These are phyloP conservation scores for Neurospora sp. DNA, from an alignment of 495 filamentous ascomycete species.

Conservation along the genomic window DNA sequence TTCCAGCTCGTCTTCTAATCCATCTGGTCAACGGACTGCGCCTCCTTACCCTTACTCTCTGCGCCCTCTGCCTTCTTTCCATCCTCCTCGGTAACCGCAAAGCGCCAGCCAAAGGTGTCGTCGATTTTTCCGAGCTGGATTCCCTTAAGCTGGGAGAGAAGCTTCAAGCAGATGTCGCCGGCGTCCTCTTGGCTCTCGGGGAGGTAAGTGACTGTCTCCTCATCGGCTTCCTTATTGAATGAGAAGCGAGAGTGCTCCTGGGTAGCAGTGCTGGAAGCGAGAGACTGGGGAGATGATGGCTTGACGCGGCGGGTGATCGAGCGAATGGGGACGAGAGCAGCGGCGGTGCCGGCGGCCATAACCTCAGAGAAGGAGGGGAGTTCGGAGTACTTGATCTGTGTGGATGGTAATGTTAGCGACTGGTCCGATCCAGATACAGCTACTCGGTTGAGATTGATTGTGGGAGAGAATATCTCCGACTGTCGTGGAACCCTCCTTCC, in stretches of 20 bases:
- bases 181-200: slow-evolving; percentile 51
- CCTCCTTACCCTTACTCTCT: neutral
- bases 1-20: neutral
- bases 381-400: slow-evolving; percentile 71
- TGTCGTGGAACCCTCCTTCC: neutral
- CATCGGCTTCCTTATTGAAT: slow-evolving; percentile 4
- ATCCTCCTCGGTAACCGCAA: slow-evolving; percentile 42
- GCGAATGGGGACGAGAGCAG: slow-evolving; percentile 80
- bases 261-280: slow-evolving; percentile 13
- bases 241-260: neutral
- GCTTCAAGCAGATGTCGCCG: slow-evolving; percentile 56
- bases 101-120: slow-evolving; percentile 68
- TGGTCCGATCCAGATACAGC: neutral
- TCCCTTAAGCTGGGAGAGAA: slow-evolving; percentile 68
- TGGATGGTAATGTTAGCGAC: slow-evolving; percentile 4
- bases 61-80: slow-evolving; percentile 24
- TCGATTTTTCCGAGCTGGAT: slow-evolving; percentile 72
- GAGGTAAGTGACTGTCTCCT: slow-evolving; percentile 61
- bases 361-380: slow-evolving; percentile 70
- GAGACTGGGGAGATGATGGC: slow-evolving; percentile 29
- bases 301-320: slow-evolving; percentile 60
- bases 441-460: neutral
- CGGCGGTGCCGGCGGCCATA: slow-evolving; percentile 86
- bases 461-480: neutral
- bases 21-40: neutral